These are phyloP conservation scores for Durusdinium trenchii DNA, from an alignment of 73 alveolate species.

Conservation along the genomic window DNA sequence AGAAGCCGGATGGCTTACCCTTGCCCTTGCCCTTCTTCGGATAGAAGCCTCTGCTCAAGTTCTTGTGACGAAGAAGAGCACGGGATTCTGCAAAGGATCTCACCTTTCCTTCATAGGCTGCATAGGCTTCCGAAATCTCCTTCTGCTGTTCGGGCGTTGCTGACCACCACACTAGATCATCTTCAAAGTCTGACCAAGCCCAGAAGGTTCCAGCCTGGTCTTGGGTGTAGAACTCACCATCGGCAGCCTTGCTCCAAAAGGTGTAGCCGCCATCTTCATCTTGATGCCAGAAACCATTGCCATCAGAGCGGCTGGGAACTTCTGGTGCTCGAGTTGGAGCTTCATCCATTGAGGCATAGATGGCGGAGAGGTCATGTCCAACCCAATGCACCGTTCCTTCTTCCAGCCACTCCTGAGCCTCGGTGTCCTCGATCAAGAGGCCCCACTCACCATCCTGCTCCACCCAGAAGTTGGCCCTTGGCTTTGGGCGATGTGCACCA, in stretches of 20 bases:
- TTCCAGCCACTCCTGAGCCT: neutral
- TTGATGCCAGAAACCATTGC: neutral
- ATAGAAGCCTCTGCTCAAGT: slow-evolving; percentile 6
- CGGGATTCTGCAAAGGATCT: neutral
- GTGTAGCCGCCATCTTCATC: neutral
- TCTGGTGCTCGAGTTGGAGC: neutral
- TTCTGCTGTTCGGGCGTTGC: slow-evolving; percentile 33
- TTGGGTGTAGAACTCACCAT: slow-evolving; percentile 49
- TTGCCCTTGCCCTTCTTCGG: neutral
- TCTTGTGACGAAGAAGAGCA: neutral
- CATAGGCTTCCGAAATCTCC: neutral
- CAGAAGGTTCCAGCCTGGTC: no score
- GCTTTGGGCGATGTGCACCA: neutral
- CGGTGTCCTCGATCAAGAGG: neutral
- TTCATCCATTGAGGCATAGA: neutral
- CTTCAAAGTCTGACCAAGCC: neutral
- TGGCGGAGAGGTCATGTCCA: neutral
- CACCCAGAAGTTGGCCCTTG: slow-evolving; percentile 13
- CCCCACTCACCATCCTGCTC: slow-evolving; percentile 68
- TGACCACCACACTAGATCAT: neutral
- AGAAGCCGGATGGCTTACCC: no score
- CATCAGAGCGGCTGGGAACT: no score
- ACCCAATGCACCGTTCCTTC: slow-evolving; percentile 5
- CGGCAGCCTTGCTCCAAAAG: neutral
- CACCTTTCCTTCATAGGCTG: neutral